Percentiles rank a stretch among this genome's conserved stretches.
Evolutionary conservation across 1,284 basidiomycete genomes (phyloP).

Genomic region (Vanrija sp.): DNA sequence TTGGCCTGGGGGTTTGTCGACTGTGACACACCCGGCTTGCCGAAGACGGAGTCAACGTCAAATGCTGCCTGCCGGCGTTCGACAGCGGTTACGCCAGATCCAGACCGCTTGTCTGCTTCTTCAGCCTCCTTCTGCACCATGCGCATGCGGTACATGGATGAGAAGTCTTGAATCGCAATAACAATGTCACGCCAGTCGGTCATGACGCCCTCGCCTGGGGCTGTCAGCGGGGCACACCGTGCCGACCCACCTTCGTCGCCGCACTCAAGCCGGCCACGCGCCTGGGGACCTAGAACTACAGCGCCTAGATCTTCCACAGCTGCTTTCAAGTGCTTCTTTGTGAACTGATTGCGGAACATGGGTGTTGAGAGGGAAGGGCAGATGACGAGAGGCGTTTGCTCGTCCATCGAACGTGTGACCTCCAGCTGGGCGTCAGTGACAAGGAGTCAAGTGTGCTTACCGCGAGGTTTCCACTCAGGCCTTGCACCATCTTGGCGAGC

Average conservation of each 20-base stretch:
- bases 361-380: constrained; percentile 98
- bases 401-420: constrained; percentile 76
- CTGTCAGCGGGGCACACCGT: neutral
- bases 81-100: too few relatives aligned
- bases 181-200: constrained; percentile 68
- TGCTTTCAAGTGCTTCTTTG: constrained; percentile 69
- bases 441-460: constrained; percentile 56
- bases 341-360: constrained; percentile 92
- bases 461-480: constrained; percentile 82
- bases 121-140: neutral
- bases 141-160: constrained; percentile 14
- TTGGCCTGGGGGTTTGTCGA: too few relatives aligned
- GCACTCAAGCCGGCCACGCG: constrained; percentile 63
- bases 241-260: constrained; percentile 71
- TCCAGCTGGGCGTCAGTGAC: constrained; percentile 63
- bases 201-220: constrained; percentile 79
- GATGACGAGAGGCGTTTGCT: constrained; percentile 74
- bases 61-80: too few relatives aligned
- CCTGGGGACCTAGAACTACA: constrained; percentile 68
- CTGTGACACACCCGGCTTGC: too few relatives aligned
- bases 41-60: too few relatives aligned
- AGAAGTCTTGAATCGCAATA: constrained; percentile 34
- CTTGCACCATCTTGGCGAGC: constrained; percentile 82
- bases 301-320: constrained; percentile 73
- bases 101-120: neutral